Evolutionary conservation across 2,329 filamentous ascomycete genomes (phyloP), one percentile per base, ranked within the genome.

Genomic region (Cucurbitaria berberidis): DNA sequence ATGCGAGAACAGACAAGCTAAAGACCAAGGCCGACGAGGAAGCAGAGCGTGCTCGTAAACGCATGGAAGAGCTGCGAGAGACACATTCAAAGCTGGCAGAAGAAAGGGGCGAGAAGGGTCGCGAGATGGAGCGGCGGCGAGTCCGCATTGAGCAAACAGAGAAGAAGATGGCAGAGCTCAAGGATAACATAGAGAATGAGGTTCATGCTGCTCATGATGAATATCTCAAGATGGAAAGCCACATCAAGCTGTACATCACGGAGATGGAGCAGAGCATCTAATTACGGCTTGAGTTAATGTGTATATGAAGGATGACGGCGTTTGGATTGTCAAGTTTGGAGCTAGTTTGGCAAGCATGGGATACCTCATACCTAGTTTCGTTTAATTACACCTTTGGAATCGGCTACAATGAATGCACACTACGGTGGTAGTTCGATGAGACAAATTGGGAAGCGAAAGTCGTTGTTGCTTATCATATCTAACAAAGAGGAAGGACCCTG

Each of bases 141-240:
- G 91, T 97, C n/a, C 83, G 93, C 55, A 98, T 99, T 60, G 95
- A 99, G 77, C 92, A 97, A 80, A 96, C 91, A 8, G 93, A 98
- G 83, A 98, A 98, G 80, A 98, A 98, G 93, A 99, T 98, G 93
- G 87, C 89, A 42, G 95, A 99, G 76, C 83, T 99, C 64, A 98
- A 97, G 73, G 95, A 98, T 74, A 96, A 95, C 67, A 96, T 99
- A 59, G 93, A 98, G 72, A 93, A 89, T 57, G 95, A 99, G 76
- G 89, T 98, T 8, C 90, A 95, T 71, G 86, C 85, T 50, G 92
- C 95, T 1, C 87, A 96, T 66, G 93, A 96, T 62, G 91, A 98
- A 79, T 99, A 96, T 76, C 84, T 96, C 72, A 97, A 97, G 85
- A 89, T 99, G 86, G 93, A 98, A 76, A 89, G 91, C 32, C 95